A percentile compares a stretch with the other conserved stretches of the same genome.
phyloP scores from a whole-genome alignment of 2,329 filamentous ascomycete species.

The Nemania sp. region DNA sequence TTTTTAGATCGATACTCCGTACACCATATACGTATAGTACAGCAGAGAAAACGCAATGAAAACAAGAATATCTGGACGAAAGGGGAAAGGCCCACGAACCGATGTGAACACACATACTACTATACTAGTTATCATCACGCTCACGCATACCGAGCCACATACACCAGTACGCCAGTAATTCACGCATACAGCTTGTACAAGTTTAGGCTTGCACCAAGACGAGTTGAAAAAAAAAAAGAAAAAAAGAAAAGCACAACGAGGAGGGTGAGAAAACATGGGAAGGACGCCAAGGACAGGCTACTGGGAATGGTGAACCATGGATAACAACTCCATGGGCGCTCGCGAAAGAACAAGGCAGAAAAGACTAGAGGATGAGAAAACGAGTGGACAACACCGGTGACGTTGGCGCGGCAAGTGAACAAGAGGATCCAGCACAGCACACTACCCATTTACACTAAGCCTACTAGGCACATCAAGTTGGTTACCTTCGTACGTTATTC shows the following conservation, averaged over 20 bases:
- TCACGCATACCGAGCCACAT: background rate
- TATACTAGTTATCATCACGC: background rate
- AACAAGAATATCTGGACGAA: background rate
- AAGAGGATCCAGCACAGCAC: background rate
- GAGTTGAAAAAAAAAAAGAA: background rate
- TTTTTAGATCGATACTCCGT: constrained; percentile 4
- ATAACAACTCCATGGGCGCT: constrained; percentile 6
- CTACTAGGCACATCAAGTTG: background rate
- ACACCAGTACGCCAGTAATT: background rate
- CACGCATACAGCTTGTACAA: background rate
- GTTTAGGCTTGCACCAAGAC: background rate
- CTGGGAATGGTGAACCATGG: constrained; percentile 17
- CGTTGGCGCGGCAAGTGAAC: constrained; percentile 2
- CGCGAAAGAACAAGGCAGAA: constrained; percentile 18
- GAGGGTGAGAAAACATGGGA: constrained; percentile 6
- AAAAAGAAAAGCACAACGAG: background rate
- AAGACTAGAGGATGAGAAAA: background rate
- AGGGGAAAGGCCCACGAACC: background rate
- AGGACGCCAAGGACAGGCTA: constrained; percentile 11
- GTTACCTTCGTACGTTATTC: background rate
- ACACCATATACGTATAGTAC: background rate
- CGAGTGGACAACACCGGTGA: background rate
- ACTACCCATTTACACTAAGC: background rate
- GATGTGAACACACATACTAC: background rate
- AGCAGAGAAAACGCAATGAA: background rate